A percentile compares a stretch with the other conserved stretches of the same genome.
Evolutionary conservation across 2,329 filamentous ascomycete species (phyloP).

Genomic region (Penicillium glabrum): DNA sequence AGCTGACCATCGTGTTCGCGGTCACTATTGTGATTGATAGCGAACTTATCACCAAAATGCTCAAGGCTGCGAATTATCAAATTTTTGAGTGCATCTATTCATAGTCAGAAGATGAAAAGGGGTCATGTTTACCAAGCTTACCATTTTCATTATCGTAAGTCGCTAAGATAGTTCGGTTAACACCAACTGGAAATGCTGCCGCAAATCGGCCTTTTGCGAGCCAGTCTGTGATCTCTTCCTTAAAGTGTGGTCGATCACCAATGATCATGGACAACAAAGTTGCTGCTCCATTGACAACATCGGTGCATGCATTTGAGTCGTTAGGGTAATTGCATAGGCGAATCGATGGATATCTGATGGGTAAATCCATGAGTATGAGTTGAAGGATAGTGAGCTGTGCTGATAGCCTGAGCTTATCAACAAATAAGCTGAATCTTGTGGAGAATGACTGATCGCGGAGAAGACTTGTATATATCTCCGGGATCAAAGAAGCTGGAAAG

Average conservation of each 20-base stretch:
- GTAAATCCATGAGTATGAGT: conserved; percentile 46
- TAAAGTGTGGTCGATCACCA: conserved; percentile 49
- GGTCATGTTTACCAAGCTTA: conserved; percentile 18
- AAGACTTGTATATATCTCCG: conserved; percentile 40
- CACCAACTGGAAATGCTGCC: conserved; percentile 63
- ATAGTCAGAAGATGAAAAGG: background rate
- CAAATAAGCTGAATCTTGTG: conserved; percentile 36
- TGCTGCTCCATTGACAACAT: conserved; percentile 58
- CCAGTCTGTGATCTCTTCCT: conserved; percentile 62
- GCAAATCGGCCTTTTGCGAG: conserved; percentile 64
- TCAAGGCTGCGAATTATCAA: conserved; percentile 67
- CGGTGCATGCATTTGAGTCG: conserved; percentile 1
- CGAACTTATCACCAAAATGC: conserved; percentile 81
- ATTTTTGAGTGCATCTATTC: conserved; percentile 32
- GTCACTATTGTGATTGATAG: conserved; percentile 83
- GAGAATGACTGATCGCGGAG: conserved; percentile 29
- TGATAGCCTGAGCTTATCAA: conserved; percentile 46
- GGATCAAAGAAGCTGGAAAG: conserved; percentile 39
- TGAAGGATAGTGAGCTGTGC: conserved; percentile 51
- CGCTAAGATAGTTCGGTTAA: conserved; percentile 66
- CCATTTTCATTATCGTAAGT: conserved; percentile 55
- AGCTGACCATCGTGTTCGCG: conserved; percentile 71
- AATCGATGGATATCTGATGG: conserved; percentile 32
- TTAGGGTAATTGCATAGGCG: background rate
- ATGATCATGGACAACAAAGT: conserved; percentile 56